Evolutionary conservation across 257 asterid species (phyloP), one percentile per base, ranked within the genome.

Genomic region (Lycium ferocissimum): DNA sequence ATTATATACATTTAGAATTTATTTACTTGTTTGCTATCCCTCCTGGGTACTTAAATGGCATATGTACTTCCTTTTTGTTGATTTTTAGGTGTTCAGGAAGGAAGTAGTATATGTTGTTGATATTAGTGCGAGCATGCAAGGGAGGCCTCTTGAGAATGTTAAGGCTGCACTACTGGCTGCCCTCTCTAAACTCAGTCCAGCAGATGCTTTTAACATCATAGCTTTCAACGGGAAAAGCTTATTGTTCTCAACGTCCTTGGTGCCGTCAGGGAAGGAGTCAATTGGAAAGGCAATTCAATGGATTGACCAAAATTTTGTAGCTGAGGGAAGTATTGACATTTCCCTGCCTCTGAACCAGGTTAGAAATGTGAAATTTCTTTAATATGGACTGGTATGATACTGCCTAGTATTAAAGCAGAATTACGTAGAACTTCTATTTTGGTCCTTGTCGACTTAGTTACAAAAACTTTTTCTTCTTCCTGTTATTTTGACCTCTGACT

Each of bases 81-180:
- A 63, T 61, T 70, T 63, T 47, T 89, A 95, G 99, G 90, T 89
- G 89, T 94, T 95, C 90, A 89, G 88, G 69, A 95, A 91, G 89
- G 94, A 94, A 87, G 88, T 95, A 85, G 91, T 93, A 73, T 92
- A 90, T 89, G 71, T 94, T 54, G 92, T 95, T 51, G 99, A 95
- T 69, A 89, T 82, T 84, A 95, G 98, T 69, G 93, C 86, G 45
- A 95, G 99, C 94, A 95, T 94, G 98, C 88, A 71, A 43, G 97
- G 94, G 63, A 84, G 79, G 73, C 95, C 97, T 14, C 90, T 94
- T 38, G 95, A 94, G 86, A 86, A 85, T 81, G 93, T 92, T 38
- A 94, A 93, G 82, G 57, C 90, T 26, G 90, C 99, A 38, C 83
- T 95, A 73, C 56, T 88, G 69, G 86, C 93, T 62, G 88, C 96